Conservation (phyloP, 2,329 filamentous ascomycete genomes). For the Tolypocladium endophyticum region DNA sequence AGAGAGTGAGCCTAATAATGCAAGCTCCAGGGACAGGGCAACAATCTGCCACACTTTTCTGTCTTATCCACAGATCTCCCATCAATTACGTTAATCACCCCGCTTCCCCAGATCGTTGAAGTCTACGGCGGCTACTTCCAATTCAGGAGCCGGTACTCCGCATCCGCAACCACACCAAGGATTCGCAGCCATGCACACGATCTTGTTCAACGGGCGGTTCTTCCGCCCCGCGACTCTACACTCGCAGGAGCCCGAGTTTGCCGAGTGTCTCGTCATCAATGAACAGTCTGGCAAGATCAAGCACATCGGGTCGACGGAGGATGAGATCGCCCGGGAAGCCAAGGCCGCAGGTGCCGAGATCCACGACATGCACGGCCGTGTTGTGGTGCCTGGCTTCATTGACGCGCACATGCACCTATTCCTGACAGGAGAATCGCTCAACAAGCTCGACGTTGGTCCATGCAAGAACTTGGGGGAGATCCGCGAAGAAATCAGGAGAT, state of each 20-base stretch:
- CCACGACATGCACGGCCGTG: constrained; percentile 3
- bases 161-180: not conserved
- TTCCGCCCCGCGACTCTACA: not conserved
- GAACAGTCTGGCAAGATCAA: not conserved
- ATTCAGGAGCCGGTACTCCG: not conserved
- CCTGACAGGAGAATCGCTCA: constrained; percentile 18
- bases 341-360: not conserved
- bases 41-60: not conserved
- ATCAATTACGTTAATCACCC: not conserved
- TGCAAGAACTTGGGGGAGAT: not conserved
- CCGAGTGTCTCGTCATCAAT: not conserved
- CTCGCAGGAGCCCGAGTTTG: not conserved
- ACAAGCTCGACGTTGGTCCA: not conserved
- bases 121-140: not conserved
- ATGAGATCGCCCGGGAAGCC: not conserved
- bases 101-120: not conserved
- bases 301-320: not conserved
- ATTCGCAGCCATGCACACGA: not conserved
- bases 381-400: constrained; percentile 27
- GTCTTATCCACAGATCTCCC: not conserved
- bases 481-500: not conserved
- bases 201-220: not conserved
- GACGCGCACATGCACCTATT: constrained; percentile 34
- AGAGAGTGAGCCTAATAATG: not conserved
- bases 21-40: not conserved